phyloP scores from a whole-genome alignment of 1,284 basidiomycete genomes.

The Microbotryomycetes sp. region DNA sequence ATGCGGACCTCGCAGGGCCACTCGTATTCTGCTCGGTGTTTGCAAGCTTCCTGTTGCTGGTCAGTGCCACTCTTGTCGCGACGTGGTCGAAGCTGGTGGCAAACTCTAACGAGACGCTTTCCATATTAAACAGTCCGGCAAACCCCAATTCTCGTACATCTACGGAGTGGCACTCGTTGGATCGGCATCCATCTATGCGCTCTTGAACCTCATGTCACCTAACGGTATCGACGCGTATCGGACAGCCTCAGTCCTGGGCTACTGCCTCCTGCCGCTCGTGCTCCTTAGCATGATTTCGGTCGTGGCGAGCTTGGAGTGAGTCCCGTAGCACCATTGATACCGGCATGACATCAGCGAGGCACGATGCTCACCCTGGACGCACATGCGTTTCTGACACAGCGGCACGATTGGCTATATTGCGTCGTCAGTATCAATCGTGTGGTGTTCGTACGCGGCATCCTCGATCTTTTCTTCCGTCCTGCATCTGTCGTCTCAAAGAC shows the following conservation, averaged over 20 bases:
- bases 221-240: constrained; percentile 93
- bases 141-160: constrained; percentile 98
- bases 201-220: constrained; percentile 96
- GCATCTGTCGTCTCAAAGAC: constrained; percentile 83
- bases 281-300: constrained; percentile 88
- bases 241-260: constrained; percentile 91
- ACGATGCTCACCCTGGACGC: too few species aligned
- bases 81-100: background rate
- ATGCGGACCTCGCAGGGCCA: constrained; percentile 94
- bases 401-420: constrained; percentile 75
- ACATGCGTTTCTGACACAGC: constrained; percentile 48
- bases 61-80: constrained; percentile 48
- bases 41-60: constrained; percentile 80
- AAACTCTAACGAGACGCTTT: background rate
- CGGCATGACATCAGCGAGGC: background rate
- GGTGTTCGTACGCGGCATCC: constrained; percentile 92
- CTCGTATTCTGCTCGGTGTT: constrained; percentile 92
- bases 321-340: constrained; percentile 31
- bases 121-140: constrained; percentile 65
- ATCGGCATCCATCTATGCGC: constrained; percentile 85
- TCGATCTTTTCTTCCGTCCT: constrained; percentile 89
- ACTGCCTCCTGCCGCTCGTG: constrained; percentile 95
- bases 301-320: constrained; percentile 79
- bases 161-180: constrained; percentile 96
- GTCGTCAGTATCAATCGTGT: constrained; percentile 71